These are phyloP conservation scores for Saturnispora gosingensis DNA, from an alignment of 805 yeast genomes.

Conservation along the genomic window DNA sequence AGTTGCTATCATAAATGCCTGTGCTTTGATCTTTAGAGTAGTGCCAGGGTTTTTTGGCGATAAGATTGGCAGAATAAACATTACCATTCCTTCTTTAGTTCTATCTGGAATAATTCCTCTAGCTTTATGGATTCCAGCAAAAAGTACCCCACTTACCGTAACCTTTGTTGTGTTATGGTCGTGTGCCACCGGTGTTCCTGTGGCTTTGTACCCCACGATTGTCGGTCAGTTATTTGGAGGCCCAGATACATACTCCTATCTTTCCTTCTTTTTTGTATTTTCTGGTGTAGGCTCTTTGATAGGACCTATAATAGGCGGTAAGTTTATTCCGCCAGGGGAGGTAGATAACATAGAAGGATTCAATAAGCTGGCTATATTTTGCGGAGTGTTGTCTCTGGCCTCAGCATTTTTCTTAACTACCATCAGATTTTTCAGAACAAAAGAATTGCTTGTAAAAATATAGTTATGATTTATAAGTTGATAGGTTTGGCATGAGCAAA, in stretches of 20 bases:
- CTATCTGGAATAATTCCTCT: constrained; percentile 30
- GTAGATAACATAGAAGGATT: constrained; percentile 20
- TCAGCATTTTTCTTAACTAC: constrained; percentile 9
- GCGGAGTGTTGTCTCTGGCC: constrained; percentile 24
- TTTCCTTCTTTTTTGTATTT: constrained; percentile 23
- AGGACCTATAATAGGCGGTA: constrained; percentile 30
- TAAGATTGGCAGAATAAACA: constrained; percentile 32
- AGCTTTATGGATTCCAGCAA: constrained; percentile 43
- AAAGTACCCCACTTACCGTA: constrained; percentile 31
- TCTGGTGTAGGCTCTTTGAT: constrained; percentile 26
- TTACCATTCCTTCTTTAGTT: constrained; percentile 25
- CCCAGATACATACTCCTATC: constrained; percentile 23
- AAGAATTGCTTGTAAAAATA: neutral
- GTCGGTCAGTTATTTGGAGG: constrained; percentile 28
- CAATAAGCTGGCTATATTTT: constrained; percentile 24
- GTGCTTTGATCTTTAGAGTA: constrained; percentile 44
- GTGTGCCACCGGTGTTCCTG: constrained; percentile 26
- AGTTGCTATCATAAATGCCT: constrained; percentile 32
- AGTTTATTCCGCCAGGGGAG: constrained; percentile 23
- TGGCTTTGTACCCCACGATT: constrained; percentile 28
- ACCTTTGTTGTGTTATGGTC: constrained; percentile 29
- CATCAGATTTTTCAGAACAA: constrained; percentile 7
- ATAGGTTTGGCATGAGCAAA: neutral
- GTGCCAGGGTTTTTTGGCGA: constrained; percentile 42
- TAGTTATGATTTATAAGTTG: neutral